Evolutionary conservation across 257 asterid species (phyloP).

Genomic region (Primulina tabacum): DNA sequence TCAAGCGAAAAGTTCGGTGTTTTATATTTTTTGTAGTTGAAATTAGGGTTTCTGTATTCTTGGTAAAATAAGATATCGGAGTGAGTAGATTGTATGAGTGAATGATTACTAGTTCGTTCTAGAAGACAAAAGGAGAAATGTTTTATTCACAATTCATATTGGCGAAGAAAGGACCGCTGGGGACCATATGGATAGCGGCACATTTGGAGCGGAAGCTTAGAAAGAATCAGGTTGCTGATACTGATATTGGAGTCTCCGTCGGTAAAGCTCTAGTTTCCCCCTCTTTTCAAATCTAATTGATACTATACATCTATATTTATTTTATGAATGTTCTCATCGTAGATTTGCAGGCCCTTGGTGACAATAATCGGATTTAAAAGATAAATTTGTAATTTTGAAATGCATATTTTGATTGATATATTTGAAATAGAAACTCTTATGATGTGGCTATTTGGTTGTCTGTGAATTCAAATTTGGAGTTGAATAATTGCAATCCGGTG

Average conservation of each 20-base stretch:
- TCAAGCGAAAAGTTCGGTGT: constrained; percentile 28
- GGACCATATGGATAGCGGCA: constrained; percentile 99
- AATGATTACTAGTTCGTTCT: constrained; percentile 20
- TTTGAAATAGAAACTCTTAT: not conserved
- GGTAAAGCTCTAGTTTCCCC: constrained; percentile 43
- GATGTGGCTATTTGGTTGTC: not conserved
- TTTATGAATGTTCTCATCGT: not conserved
- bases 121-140: constrained; percentile 40
- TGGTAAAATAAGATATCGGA: constrained; percentile 18
- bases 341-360: not conserved
- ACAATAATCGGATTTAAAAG: not conserved
- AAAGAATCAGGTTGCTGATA: constrained; percentile 98
- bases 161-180: constrained; percentile 97
- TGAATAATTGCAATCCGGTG: not conserved
- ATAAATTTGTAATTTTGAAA: too few relatives aligned
- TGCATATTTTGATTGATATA: not conserved
- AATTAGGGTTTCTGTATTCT: constrained; percentile 20
- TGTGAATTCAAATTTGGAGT: too few relatives aligned
- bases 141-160: constrained; percentile 93
- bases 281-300: not conserved
- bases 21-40: constrained; percentile 17
- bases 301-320: constrained; percentile 9
- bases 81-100: not conserved
- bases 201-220: constrained; percentile 96
- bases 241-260: constrained; percentile 94